phyloP scores from a whole-genome alignment of 805 yeast species.

The Saccharomycopsis sp. region DNA sequence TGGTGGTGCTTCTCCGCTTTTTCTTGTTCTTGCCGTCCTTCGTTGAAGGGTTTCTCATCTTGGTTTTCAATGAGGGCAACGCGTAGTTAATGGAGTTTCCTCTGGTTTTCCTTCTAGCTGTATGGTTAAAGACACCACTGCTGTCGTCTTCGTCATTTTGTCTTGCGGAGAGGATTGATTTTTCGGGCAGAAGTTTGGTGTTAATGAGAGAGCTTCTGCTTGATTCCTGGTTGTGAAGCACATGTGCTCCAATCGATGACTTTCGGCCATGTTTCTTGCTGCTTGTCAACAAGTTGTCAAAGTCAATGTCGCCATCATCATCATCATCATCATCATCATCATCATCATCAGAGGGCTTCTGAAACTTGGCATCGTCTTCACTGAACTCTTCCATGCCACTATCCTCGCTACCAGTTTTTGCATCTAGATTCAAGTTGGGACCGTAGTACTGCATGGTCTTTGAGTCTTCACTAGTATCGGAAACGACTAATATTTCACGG shows the following conservation, averaged over 20 bases:
- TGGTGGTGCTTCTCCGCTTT: background rate
- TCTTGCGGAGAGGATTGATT: too few species aligned
- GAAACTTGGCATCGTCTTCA: background rate
- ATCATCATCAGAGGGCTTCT: background rate
- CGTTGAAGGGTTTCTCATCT: constrained; percentile 48
- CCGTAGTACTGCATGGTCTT: too few species aligned
- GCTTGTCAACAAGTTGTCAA: background rate
- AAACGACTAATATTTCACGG: too few species aligned
- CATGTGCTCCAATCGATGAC: too few species aligned
- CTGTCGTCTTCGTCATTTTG: too few species aligned
- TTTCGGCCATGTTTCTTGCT: constrained; percentile 1
- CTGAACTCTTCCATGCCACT: background rate
- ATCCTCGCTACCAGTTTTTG: background rate
- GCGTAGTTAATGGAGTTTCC: constrained; percentile 56
- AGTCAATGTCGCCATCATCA: background rate
- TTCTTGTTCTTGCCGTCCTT: background rate
- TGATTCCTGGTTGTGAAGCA: too few species aligned
- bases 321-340: background rate
- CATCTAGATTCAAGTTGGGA: background rate
- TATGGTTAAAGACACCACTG: too few species aligned
- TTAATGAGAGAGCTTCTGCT: too few species aligned
- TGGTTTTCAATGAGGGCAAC: constrained; percentile 55
- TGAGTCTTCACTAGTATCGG: too few species aligned
- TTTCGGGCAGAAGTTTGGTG: too few species aligned
- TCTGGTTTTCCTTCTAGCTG: constrained; percentile 44